Evolutionary conservation across 2,329 filamentous ascomycete species (phyloP).

Genomic region (Pezicula neosporulosa): DNA sequence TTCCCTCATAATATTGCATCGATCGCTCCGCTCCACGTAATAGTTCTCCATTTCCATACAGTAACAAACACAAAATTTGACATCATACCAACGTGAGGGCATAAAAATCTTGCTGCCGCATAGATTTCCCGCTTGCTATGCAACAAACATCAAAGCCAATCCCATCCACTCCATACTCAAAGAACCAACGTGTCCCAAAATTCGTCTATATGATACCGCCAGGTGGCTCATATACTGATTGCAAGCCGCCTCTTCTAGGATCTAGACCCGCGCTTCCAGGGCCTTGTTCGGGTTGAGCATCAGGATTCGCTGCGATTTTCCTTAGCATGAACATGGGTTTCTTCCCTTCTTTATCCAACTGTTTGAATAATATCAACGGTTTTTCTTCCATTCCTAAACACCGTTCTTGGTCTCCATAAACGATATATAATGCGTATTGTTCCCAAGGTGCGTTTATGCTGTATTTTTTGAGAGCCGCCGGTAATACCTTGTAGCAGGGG

Average conservation of each 20-base stretch:
- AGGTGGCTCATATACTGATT: constrained; percentile 24
- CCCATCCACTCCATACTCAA: not conserved
- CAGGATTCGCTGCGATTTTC: constrained; percentile 27
- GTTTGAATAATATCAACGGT: constrained; percentile 93
- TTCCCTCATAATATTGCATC: too few relatives aligned
- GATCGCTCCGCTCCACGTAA: too few relatives aligned
- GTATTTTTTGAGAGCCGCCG: constrained; percentile 94
- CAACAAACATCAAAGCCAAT: not conserved
- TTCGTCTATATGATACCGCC: constrained; percentile 27
- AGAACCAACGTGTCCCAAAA: not conserved
- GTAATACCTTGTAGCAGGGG: constrained; percentile 94
- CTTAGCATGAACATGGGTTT: constrained; percentile 99
- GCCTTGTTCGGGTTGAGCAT: constrained; percentile 41
- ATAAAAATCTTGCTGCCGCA: not conserved
- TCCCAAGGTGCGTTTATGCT: constrained; percentile 98
- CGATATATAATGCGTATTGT: constrained; percentile 96
- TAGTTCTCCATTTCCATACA: too few relatives aligned
- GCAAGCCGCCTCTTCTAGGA: constrained; percentile 17
- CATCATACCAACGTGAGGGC: too few relatives aligned
- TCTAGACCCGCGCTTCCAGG: constrained; percentile 25
- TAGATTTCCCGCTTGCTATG: constrained; percentile 1
- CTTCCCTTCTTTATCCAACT: constrained; percentile 92
- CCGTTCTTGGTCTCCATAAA: constrained; percentile 96
- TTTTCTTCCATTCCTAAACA: constrained; percentile 91
- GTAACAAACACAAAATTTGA: too few relatives aligned